Percentiles rank a stretch among this genome's conserved stretches.
These are phyloP conservation scores for Chytriomyces sp. DNA, from an alignment of 192 early-diverging fungal species.

Conservation along the genomic window DNA sequence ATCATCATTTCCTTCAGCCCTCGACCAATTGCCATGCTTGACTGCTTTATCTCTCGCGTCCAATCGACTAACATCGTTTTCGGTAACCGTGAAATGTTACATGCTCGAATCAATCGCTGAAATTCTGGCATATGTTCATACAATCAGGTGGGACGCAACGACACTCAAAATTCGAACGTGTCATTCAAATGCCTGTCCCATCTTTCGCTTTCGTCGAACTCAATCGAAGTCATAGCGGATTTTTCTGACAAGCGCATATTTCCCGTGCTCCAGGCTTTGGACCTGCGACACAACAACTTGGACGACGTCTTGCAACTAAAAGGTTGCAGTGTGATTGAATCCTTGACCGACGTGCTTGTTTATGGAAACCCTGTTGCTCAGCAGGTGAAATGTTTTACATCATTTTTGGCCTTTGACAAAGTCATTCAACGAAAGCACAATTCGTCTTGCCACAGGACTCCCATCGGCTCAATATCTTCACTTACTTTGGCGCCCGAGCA, in stretches of 20 bases:
- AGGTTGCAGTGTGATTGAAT: constrained; percentile 33
- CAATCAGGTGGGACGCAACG: not conserved
- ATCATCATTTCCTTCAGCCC: constrained; percentile 24
- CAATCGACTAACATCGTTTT: constrained; percentile 42
- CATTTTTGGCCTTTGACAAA: not conserved
- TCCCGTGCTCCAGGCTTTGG: constrained; percentile 33
- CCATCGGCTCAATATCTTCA: constrained; percentile 52
- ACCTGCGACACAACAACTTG: constrained; percentile 50
- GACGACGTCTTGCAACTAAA: constrained; percentile 53
- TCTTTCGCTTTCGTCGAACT: constrained; percentile 36
- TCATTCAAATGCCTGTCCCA: constrained; percentile 6
- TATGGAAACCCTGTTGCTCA: constrained; percentile 48
- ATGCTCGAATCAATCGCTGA: constrained; percentile 8
- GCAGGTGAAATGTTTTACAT: constrained; percentile 27
- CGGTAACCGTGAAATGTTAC: constrained; percentile 27
- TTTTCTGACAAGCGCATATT: constrained; percentile 42
- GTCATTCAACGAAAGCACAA: not conserved
- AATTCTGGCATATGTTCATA: not conserved
- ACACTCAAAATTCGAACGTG: not conserved
- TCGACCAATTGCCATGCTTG: constrained; percentile 32
- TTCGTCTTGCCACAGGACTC: constrained; percentile 31
- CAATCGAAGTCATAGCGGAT: constrained; percentile 38
- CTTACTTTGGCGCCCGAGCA: constrained; percentile 50
- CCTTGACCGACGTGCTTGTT: constrained; percentile 42
- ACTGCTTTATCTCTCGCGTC: constrained; percentile 20